Evolutionary conservation across 2,329 filamentous ascomycete genomes (phyloP).

Genomic region (Albophoma yamanashiensis): DNA sequence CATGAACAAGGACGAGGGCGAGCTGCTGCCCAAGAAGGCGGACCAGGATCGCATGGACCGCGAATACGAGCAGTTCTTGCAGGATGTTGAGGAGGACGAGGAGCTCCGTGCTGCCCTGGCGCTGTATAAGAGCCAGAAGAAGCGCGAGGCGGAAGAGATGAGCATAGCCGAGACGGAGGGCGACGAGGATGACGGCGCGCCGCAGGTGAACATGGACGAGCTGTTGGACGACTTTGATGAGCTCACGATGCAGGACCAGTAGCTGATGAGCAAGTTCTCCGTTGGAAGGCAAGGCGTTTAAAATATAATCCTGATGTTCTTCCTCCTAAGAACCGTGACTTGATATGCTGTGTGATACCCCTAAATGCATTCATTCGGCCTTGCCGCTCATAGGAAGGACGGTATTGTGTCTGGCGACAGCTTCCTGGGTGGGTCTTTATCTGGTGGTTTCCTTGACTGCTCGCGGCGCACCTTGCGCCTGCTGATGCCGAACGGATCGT

Average conservation of each 20-base stretch:
- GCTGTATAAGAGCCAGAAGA: slow-evolving; percentile 64
- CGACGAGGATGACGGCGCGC: slow-evolving; percentile 53
- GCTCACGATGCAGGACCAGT: slow-evolving; percentile 37
- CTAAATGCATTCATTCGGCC: too few relatives aligned
- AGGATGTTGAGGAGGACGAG: slow-evolving; percentile 90
- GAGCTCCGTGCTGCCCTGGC: slow-evolving; percentile 78
- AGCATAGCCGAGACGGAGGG: slow-evolving; percentile 54
- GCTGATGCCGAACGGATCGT: slow-evolving; percentile 24
- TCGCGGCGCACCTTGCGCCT: slow-evolving; percentile 18
- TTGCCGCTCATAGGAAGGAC: slow-evolving; percentile 19
- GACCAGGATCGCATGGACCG: slow-evolving; percentile 82
- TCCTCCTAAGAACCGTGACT: neutral
- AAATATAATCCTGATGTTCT: slow-evolving; percentile 1
- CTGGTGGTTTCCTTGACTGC: slow-evolving; percentile 14
- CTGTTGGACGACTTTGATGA: slow-evolving; percentile 91
- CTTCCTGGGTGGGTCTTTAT: slow-evolving; percentile 7
- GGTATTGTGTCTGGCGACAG: slow-evolving; percentile 21
- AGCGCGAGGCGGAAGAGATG: slow-evolving; percentile 50
- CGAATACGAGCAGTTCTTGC: slow-evolving; percentile 95
- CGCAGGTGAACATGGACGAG: slow-evolving; percentile 67
- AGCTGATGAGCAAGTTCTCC: slow-evolving; percentile 11
- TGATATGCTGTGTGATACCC: neutral
- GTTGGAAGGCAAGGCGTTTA: slow-evolving; percentile 4
- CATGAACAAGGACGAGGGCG: slow-evolving; percentile 82
- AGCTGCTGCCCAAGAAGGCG: slow-evolving; percentile 74